Evolutionary conservation across 1,139 yeast species (phyloP).

Genomic region (Chernovozyma aurita): DNA sequence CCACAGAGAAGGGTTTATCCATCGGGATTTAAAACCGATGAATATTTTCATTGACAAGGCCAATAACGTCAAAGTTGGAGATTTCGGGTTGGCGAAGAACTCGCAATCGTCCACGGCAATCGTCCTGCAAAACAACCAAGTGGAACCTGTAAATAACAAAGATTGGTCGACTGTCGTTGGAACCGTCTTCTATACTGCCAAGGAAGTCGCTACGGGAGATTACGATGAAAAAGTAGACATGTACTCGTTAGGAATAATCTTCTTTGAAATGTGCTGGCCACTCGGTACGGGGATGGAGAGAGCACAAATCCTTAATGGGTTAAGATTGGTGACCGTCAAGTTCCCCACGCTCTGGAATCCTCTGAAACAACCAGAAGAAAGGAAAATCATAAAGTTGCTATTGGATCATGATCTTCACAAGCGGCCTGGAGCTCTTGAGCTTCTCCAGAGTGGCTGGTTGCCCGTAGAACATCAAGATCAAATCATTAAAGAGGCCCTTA

Average conservation of each 20-base stretch:
- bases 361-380: constrained; percentile 49
- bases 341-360: constrained; percentile 57
- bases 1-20: constrained; percentile 91
- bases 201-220: constrained; percentile 73
- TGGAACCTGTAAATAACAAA: constrained; percentile 39
- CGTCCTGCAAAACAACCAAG: constrained; percentile 35
- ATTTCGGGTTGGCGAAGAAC: constrained; percentile 91
- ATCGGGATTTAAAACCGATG: constrained; percentile 92
- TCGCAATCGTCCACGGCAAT: constrained; percentile 42
- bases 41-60: constrained; percentile 92
- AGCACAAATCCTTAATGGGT: constrained; percentile 58
- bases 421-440: constrained; percentile 74
- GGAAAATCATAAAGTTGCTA: constrained; percentile 55
- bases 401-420: constrained; percentile 73
- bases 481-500: constrained; percentile 80
- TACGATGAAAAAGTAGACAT: constrained; percentile 93
- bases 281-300: constrained; percentile 92
- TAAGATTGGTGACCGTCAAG: constrained; percentile 54
- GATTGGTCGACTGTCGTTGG: constrained; percentile 92
- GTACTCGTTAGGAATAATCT: constrained; percentile 90
- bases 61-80: constrained; percentile 90
- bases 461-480: constrained; percentile 91
- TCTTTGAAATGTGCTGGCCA: constrained; percentile 89
- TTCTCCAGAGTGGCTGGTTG: constrained; percentile 74
- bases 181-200: constrained; percentile 88